Conservation (phyloP, 805 yeast species). For the Diddensiella caesifluorescens region DNA sequence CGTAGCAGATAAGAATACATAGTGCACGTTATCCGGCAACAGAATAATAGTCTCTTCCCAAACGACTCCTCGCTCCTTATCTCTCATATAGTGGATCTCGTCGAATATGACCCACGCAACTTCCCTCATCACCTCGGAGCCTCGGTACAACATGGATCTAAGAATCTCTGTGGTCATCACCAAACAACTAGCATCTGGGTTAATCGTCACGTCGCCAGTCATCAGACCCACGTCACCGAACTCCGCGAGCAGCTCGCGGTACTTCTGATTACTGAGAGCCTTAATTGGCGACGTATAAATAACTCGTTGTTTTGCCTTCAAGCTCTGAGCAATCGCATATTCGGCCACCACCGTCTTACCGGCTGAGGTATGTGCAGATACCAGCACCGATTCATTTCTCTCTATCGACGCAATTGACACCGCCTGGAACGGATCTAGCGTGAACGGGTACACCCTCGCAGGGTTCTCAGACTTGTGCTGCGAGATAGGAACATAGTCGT, state of each 20-base stretch:
- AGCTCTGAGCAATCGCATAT: constrained; percentile 93
- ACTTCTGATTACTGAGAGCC: constrained; percentile 90
- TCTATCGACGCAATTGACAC: constrained; percentile 95
- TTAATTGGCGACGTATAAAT: constrained; percentile 94
- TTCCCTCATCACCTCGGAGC: constrained; percentile 97
- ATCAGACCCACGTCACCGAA: constrained; percentile 96
- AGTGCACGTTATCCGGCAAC: constrained; percentile 92
- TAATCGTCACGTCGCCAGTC: constrained; percentile 99
- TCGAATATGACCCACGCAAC: constrained; percentile 98
- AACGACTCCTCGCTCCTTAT: constrained; percentile 95
- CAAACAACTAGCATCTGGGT: constrained; percentile 96
- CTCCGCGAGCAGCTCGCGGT: constrained; percentile 84
- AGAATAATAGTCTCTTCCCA: constrained; percentile 99
- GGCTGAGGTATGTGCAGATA: constrained; percentile 96
- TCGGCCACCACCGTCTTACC: constrained; percentile 98
- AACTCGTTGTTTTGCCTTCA: constrained; percentile 85
- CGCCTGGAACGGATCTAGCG: constrained; percentile 95
- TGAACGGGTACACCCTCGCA: constrained; percentile 89
- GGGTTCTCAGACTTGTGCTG: constrained; percentile 73
- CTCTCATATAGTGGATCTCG: constrained; percentile 98
- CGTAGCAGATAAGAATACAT: constrained; percentile 91
- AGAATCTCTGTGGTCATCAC: constrained; percentile 99
- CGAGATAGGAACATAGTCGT: constrained; percentile 80
- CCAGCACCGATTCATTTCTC: constrained; percentile 87
- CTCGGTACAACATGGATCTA: constrained; percentile 93